phyloP scores from a whole-genome alignment of 1,284 basidiomycete genomes.

The Ganoderma lucidum region DNA sequence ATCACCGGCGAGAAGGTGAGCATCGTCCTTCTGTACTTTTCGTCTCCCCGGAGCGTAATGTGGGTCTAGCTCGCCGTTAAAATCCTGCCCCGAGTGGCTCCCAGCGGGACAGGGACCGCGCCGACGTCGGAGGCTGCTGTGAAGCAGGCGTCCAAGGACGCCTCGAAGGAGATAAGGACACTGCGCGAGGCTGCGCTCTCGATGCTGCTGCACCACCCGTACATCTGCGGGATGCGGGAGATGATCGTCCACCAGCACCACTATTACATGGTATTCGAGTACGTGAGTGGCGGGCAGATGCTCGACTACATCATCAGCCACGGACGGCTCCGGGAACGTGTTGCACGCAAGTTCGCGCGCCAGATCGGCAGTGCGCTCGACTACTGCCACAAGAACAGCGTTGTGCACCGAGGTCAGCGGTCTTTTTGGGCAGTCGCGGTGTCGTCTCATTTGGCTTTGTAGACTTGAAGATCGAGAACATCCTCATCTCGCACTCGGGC shows the following conservation, averaged over 20 bases:
- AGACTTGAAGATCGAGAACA: slow-evolving; percentile 99
- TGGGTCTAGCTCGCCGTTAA: slow-evolving; percentile 91
- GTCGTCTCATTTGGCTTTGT: background rate
- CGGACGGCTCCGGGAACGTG: slow-evolving; percentile 93
- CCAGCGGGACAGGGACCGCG: slow-evolving; percentile 54
- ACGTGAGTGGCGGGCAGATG: slow-evolving; percentile 99
- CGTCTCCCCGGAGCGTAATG: slow-evolving; percentile 13
- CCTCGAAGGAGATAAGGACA: slow-evolving; percentile 95
- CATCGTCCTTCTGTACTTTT: background rate
- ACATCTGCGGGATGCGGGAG: slow-evolving; percentile 99
- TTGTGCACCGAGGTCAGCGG: slow-evolving; percentile 87
- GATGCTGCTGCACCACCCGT: slow-evolving; percentile 96
- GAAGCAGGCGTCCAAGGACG: slow-evolving; percentile 89
- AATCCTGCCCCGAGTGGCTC: slow-evolving; percentile 89
- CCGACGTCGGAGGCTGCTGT: slow-evolving; percentile 66
- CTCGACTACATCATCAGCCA: slow-evolving; percentile 99
- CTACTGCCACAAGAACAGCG: slow-evolving; percentile 97
- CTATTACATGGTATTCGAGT: slow-evolving; percentile 99
- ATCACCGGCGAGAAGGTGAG: slow-evolving; percentile 90
- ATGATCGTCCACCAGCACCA: slow-evolving; percentile 97
- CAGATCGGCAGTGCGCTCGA: slow-evolving; percentile 97
- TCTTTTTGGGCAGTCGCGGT: background rate
- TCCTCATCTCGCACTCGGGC: slow-evolving; percentile 97
- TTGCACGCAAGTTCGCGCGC: slow-evolving; percentile 95
- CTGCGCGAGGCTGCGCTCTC: slow-evolving; percentile 95